phyloP scores from a whole-genome alignment of 2,329 filamentous ascomycete genomes.

The Orbilia javanica region DNA sequence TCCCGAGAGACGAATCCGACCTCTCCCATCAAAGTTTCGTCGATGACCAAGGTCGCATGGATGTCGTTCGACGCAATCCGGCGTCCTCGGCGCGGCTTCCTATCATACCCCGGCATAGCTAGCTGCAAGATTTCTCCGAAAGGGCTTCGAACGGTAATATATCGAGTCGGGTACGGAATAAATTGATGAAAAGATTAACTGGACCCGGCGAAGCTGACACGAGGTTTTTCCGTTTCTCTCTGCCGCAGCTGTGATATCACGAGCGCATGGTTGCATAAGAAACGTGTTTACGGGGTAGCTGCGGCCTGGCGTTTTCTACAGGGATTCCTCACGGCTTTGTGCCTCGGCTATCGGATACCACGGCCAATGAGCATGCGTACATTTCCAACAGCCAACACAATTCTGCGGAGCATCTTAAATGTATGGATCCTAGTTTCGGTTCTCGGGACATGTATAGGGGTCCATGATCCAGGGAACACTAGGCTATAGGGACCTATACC shows the following conservation, averaged over 20 bases:
- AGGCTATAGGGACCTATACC: too few species aligned
- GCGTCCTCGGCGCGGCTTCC: conserved; percentile 49
- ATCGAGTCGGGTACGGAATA: neutral
- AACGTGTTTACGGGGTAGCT: conserved; percentile 55
- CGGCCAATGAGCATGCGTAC: conserved; percentile 12
- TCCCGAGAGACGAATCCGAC: conserved; percentile 88
- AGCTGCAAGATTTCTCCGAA: conserved; percentile 67
- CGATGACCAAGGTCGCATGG: conserved; percentile 80
- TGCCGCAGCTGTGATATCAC: conserved; percentile 26
- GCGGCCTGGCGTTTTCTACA: conserved; percentile 42
- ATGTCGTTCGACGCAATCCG: conserved; percentile 72
- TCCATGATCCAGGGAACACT: too few species aligned
- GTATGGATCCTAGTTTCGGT: too few species aligned
- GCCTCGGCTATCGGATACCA: conserved; percentile 48
- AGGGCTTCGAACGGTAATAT: neutral
- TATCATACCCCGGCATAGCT: conserved; percentile 65
- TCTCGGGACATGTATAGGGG: too few species aligned
- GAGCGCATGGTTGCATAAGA: conserved; percentile 32
- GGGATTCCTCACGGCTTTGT: conserved; percentile 24
- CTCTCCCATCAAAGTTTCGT: conserved; percentile 86
- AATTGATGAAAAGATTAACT: conserved; percentile 1
- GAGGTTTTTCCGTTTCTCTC: conserved; percentile 6
- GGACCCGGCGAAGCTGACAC: conserved; percentile 6
- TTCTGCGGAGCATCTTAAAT: too few species aligned
- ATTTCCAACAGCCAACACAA: conserved; percentile 31